A percentile compares a stretch with the other conserved stretches of the same genome.
These are phyloP conservation scores for Allium cepa DNA, from an alignment of 106 monocot genomes.

Conservation along the genomic window DNA sequence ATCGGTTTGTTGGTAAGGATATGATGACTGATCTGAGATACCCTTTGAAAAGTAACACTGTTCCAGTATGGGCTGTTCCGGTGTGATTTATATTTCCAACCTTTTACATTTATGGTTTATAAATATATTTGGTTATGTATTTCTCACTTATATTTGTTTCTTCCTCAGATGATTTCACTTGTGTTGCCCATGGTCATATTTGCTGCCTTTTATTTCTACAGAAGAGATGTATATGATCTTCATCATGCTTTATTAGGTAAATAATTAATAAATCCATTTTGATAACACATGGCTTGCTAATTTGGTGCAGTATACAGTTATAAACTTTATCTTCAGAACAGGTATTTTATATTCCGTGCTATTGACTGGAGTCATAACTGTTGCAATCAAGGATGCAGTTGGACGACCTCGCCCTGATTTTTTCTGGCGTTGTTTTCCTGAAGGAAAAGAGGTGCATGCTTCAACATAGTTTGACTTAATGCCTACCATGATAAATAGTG, in stretches of 20 bases:
- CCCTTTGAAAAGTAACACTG: conserved; percentile 42
- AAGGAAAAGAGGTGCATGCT: conserved; percentile 40
- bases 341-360: conserved; percentile 46
- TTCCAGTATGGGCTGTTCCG: conserved; percentile 39
- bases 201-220: conserved; percentile 40
- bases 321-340: conserved; percentile 10
- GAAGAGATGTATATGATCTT: conserved; percentile 68
- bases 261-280: too few species aligned
- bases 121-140: not conserved
- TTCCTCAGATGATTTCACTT: conserved; percentile 42
- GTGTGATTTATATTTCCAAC: conserved; percentile 16
- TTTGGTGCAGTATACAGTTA: too few species aligned
- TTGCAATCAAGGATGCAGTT: conserved; percentile 41
- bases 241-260: conserved; percentile 56
- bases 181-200: conserved; percentile 43
- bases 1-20: conserved; percentile 42
- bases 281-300: too few species aligned
- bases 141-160: not conserved
- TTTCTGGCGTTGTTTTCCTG: conserved; percentile 64
- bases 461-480: not conserved
- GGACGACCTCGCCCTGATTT: conserved; percentile 66
- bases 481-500: not conserved
- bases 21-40: conserved; percentile 54
- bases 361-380: conserved; percentile 42
- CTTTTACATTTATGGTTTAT: not conserved